A percentile compares a stretch with the other conserved stretches of the same genome.
phyloP scores from a whole-genome alignment of 2,329 filamentous ascomycete genomes.

The Ascochyta pisi region DNA sequence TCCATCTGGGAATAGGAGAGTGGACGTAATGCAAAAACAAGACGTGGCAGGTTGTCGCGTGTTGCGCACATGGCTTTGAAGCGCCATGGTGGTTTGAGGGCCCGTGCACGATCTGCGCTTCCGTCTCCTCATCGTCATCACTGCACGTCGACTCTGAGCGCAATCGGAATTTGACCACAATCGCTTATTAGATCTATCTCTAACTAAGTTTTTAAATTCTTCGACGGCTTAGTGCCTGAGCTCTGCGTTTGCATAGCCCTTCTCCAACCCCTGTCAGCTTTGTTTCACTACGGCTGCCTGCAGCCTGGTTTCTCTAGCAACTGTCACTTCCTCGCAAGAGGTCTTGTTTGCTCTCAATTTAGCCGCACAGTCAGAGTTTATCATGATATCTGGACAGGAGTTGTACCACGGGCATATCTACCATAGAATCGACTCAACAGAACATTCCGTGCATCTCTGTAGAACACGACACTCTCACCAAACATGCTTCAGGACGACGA shows the following conservation, averaged over 20 bases:
- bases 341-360: neutral
- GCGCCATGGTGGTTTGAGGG: neutral
- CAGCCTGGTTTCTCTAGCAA: neutral
- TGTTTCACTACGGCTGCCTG: neutral
- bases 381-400: neutral
- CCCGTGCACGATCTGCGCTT: neutral
- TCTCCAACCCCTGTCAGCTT: neutral
- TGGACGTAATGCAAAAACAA: no score
- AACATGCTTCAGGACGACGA: neutral
- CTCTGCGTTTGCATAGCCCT: neutral
- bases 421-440: neutral
- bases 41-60: no score
- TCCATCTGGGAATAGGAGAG: no score
- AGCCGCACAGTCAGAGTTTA: neutral
- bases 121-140: neutral
- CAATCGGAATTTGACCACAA: neutral
- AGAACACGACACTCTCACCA: no score
- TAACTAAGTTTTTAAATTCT: neutral
- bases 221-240: neutral
- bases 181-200: neutral
- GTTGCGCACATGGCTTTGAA: no score
- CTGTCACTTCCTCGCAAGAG: neutral
- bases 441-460: neutral
- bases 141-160: neutral
- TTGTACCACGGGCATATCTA: neutral